A percentile compares a stretch with the other conserved stretches of the same genome.
These are phyloP conservation scores for Ascodesmis nigricans DNA, from an alignment of 495 filamentous ascomycete genomes.

Conservation along the genomic window DNA sequence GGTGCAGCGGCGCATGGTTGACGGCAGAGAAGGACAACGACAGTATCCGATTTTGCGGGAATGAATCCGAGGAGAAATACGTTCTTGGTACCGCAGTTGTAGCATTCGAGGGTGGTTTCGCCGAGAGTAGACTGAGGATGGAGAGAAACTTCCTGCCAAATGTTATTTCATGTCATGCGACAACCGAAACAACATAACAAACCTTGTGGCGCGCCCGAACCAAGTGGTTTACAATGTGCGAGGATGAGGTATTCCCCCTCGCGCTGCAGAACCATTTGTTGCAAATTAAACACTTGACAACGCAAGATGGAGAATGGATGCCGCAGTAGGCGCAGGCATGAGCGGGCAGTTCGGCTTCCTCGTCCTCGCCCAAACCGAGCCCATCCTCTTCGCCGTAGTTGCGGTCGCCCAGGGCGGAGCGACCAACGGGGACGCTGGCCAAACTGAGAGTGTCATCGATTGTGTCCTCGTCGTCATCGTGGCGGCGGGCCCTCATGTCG, in stretches of 20 bases:
- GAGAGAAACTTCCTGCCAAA: slow-evolving; percentile 58
- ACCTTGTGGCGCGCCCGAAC: slow-evolving; percentile 84
- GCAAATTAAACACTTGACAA: slow-evolving; percentile 88
- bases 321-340: slow-evolving; percentile 99
- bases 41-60: slow-evolving; percentile 95
- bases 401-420: slow-evolving; percentile 42
- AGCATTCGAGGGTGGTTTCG: slow-evolving; percentile 93
- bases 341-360: slow-evolving; percentile 73
- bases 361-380: slow-evolving; percentile 18
- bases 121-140: slow-evolving; percentile 89
- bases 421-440: slow-evolving; percentile 62
- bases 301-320: slow-evolving; percentile 83
- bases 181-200: not conserved
- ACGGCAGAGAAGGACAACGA: slow-evolving; percentile 88
- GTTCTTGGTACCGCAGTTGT: slow-evolving; percentile 98
- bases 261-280: slow-evolving; percentile 99
- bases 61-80: slow-evolving; percentile 99
- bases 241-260: slow-evolving; percentile 85
- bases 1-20: slow-evolving; percentile 88
- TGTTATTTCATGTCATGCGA: too few species aligned
- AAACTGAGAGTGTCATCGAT: slow-evolving; percentile 83
- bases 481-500: slow-evolving; percentile 35
- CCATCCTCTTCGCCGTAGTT: slow-evolving; percentile 33
- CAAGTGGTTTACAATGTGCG: slow-evolving; percentile 95
- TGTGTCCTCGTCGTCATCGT: slow-evolving; percentile 66